phyloP scores from a whole-genome alignment of 148 eudicot species.

The Rhododendron molle region DNA sequence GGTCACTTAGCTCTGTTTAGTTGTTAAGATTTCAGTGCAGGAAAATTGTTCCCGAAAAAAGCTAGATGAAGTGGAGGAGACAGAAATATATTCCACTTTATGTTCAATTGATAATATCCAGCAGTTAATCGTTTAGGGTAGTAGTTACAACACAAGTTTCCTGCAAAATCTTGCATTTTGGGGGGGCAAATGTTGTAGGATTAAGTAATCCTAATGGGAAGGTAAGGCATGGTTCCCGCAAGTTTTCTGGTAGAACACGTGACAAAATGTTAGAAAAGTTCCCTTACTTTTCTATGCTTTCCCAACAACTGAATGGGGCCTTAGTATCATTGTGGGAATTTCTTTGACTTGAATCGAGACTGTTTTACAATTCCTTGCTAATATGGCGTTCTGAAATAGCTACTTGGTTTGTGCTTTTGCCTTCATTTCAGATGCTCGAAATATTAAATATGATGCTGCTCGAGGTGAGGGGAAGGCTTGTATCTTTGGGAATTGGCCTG shows the following conservation, averaged over 20 bases:
- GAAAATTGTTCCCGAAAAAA: not conserved
- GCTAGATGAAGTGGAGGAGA: not conserved
- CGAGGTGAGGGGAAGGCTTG: conserved; percentile 44
- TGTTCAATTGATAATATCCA: not conserved
- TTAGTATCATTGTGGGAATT: not conserved
- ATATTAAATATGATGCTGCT: conserved; percentile 44
- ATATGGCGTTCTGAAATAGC: not conserved
- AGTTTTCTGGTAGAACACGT: not conserved
- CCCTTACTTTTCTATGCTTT: not conserved
- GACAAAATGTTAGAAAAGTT: not conserved
- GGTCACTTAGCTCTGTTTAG: not conserved
- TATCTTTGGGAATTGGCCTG: conserved; percentile 33
- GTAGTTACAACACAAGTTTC: not conserved
- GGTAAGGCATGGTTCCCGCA: not conserved
- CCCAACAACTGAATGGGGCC: not conserved
- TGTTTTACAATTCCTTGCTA: not conserved
- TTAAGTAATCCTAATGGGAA: not conserved
- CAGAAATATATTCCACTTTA: not conserved
- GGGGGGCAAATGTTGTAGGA: not conserved
- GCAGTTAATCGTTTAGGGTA: not conserved
- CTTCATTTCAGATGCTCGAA: conserved; percentile 41
- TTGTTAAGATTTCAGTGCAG: not conserved
- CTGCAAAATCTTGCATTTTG: not conserved
- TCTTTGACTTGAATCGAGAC: not conserved
- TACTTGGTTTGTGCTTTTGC: not conserved